A percentile compares a stretch with the other conserved stretches of the same genome.
These are phyloP conservation scores for Parachaetomium inaequale DNA, from an alignment of 495 filamentous ascomycete species.

Conservation along the genomic window DNA sequence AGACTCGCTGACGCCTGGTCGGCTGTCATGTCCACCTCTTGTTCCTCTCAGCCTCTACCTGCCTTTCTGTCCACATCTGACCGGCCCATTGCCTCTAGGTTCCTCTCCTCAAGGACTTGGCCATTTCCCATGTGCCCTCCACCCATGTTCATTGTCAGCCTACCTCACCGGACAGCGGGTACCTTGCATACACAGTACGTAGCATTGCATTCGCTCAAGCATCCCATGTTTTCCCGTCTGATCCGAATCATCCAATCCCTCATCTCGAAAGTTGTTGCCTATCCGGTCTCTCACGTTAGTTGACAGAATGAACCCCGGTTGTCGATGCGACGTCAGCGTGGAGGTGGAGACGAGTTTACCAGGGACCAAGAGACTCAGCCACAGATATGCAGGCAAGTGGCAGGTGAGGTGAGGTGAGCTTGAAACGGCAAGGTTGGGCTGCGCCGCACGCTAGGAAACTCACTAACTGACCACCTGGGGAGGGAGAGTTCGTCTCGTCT, in stretches of 20 bases:
- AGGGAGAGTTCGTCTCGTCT: neutral
- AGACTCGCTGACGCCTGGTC: neutral
- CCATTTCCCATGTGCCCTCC: too few relatives aligned
- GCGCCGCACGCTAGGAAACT: neutral
- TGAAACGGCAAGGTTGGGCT: conserved; percentile 1
- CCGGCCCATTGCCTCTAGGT: too few relatives aligned
- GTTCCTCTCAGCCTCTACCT: neutral
- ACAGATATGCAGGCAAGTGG: neutral
- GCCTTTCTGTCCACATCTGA: neutral
- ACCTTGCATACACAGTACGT: too few relatives aligned
- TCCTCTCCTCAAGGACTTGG: too few relatives aligned
- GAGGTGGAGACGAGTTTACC: neutral
- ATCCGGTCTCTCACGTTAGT: too few relatives aligned
- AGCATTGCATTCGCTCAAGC: too few relatives aligned
- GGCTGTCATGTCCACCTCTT: neutral
- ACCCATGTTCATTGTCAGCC: too few relatives aligned
- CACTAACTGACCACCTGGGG: neutral
- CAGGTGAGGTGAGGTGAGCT: neutral
- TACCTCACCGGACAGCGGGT: too few relatives aligned
- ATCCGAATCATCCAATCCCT: neutral
- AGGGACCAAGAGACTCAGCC: neutral
- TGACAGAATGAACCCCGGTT: neutral
- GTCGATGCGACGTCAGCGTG: neutral
- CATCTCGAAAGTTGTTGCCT: neutral
- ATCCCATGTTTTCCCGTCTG: too few relatives aligned